Evolutionary conservation across 2,329 filamentous ascomycete genomes (phyloP).

Genomic region (Daldinia sp.): DNA sequence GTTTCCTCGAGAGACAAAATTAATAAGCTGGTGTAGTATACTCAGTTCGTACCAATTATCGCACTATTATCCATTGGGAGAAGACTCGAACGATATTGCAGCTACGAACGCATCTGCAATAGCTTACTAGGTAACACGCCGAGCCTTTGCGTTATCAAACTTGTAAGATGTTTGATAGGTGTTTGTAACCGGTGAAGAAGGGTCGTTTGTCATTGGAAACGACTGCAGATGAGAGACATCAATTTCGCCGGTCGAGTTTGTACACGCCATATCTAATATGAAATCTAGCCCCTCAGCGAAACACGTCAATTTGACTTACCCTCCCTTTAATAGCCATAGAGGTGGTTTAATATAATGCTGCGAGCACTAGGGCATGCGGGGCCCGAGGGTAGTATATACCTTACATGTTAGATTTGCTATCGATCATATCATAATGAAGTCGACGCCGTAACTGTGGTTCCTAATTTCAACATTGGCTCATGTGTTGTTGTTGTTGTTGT

Average conservation of each 20-base stretch:
- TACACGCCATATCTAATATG: background rate
- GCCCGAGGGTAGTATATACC: background rate
- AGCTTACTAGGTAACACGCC: background rate
- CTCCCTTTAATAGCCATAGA: too few relatives aligned
- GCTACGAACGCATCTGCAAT: background rate
- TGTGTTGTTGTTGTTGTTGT: background rate
- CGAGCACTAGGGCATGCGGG: background rate
- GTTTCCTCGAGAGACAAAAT: background rate
- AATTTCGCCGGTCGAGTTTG: background rate
- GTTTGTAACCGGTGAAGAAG: background rate
- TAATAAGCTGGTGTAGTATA: background rate
- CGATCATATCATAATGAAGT: background rate
- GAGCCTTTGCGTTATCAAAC: background rate
- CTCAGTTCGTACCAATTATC: background rate
- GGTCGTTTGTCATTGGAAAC: background rate
- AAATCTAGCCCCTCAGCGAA: background rate
- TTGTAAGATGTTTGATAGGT: background rate
- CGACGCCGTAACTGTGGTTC: background rate
- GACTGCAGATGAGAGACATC: background rate
- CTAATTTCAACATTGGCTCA: background rate
- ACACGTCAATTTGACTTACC: background rate
- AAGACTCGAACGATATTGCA: background rate
- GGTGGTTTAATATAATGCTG: background rate
- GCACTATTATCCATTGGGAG: background rate
- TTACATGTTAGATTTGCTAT: background rate